Conservation (phyloP, 495 filamentous ascomycete genomes). For the Stereocaulon alpinum region DNA sequence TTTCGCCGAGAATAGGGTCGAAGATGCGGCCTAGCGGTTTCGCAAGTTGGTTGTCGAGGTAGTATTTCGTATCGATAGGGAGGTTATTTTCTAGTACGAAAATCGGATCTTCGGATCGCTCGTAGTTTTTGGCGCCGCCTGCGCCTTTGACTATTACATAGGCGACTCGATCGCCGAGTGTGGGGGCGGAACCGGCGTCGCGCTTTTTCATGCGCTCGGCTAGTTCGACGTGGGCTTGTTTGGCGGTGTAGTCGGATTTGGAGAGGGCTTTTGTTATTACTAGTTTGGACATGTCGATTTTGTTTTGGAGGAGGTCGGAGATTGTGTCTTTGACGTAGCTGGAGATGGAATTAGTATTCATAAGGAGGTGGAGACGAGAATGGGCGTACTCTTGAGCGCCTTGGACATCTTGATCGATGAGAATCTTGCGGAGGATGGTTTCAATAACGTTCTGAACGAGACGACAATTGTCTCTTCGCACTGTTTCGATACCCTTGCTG, state of each 20-base stretch:
- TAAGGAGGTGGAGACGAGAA: background rate
- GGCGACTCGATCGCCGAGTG: conserved; percentile 88
- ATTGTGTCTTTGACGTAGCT: conserved; percentile 97
- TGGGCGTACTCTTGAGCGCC: conserved; percentile 80
- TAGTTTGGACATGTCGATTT: conserved; percentile 96
- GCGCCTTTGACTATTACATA: conserved; percentile 97
- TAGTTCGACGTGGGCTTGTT: conserved; percentile 92
- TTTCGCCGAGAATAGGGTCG: conserved; percentile 90
- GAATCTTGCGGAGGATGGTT: conserved; percentile 86
- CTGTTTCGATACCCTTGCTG: conserved; percentile 97
- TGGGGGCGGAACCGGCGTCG: conserved; percentile 89
- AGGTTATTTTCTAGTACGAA: conserved; percentile 96
- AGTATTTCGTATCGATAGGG: conserved; percentile 97
- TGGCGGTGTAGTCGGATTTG: conserved; percentile 70
- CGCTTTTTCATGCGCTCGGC: conserved; percentile 92
- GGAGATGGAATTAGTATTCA: background rate
- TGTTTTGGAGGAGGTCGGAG: conserved; percentile 90
- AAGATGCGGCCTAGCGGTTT: conserved; percentile 93
- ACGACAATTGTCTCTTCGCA: conserved; percentile 90
- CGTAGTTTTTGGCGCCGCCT: conserved; percentile 81
- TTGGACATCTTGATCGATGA: conserved; percentile 82
- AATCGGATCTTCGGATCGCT: conserved; percentile 91
- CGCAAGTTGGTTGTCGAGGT: conserved; percentile 94
- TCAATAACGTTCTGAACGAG: conserved; percentile 96
- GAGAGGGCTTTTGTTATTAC: conserved; percentile 97